Evolutionary conservation across 768 basidiomycete genomes (phyloP).

Genomic region (Rubroboletus pulcherrimus): DNA sequence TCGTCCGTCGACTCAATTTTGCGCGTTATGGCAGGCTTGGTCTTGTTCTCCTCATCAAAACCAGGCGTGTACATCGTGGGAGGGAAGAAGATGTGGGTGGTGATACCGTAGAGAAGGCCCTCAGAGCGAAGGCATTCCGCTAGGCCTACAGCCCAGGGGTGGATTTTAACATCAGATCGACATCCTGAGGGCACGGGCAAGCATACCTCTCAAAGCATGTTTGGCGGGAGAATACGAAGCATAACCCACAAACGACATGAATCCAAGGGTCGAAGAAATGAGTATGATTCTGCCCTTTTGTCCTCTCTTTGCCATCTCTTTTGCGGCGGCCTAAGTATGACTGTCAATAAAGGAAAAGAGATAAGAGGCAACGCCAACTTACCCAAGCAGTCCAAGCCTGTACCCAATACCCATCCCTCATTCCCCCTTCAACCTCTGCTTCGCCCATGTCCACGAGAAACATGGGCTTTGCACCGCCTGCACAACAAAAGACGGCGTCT

Average conservation of each 20-base stretch:
- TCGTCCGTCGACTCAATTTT: constrained; percentile 75
- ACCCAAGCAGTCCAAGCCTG: constrained; percentile 54
- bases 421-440: constrained; percentile 49
- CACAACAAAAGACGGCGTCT: constrained; percentile 77
- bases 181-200: background rate
- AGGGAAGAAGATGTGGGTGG: constrained; percentile 80
- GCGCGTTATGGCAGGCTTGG: constrained; percentile 70
- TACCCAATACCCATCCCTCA: constrained; percentile 26
- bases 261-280: constrained; percentile 69
- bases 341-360: background rate
- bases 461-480: constrained; percentile 66
- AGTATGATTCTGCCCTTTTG: constrained; percentile 70
- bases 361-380: background rate
- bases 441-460: constrained; percentile 72
- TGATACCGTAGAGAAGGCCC: constrained; percentile 70
- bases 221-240: constrained; percentile 80
- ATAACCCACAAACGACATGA: constrained; percentile 76
- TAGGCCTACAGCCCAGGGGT: constrained; percentile 47
- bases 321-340: constrained; percentile 54
- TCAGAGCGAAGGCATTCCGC: constrained; percentile 83
- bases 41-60: constrained; percentile 68
- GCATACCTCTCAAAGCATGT: constrained; percentile 75
- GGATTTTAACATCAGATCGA: background rate
- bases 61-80: constrained; percentile 78
- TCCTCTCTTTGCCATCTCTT: constrained; percentile 56